Evolutionary conservation across 441 rosid genomes (phyloP).

Genomic region (Geranium incanum): DNA sequence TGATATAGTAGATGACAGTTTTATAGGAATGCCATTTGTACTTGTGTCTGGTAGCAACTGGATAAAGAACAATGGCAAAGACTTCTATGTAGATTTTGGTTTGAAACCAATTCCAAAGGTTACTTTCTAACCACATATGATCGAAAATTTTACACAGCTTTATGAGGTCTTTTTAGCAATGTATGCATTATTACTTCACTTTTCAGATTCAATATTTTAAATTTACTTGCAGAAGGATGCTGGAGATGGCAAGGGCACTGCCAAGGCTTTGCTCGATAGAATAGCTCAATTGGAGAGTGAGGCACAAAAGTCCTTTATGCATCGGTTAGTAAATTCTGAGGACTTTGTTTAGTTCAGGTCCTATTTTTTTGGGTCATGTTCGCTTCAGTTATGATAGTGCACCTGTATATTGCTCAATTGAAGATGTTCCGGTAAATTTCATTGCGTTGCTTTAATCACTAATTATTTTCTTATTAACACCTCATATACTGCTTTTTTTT

Average conservation of each 20-base stretch:
- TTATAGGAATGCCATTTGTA: constrained; percentile 89
- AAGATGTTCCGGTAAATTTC: background rate
- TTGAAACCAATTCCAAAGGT: constrained; percentile 64
- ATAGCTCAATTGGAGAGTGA: constrained; percentile 79
- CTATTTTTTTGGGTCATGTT: background rate
- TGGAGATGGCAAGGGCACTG: constrained; percentile 80
- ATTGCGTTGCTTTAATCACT: constrained; percentile 1
- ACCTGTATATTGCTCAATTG: background rate
- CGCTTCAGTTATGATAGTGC: background rate
- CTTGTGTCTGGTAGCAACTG: constrained; percentile 63
- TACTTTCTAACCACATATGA: constrained; percentile 14
- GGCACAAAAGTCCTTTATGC: constrained; percentile 99
- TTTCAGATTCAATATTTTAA: constrained; percentile 14
- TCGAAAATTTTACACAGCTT: constrained; percentile 1
- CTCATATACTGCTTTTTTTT: constrained; percentile 9
- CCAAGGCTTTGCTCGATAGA: constrained; percentile 63
- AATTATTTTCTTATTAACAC: constrained; percentile 16
- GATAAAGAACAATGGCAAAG: constrained; percentile 73
- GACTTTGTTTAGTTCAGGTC: background rate
- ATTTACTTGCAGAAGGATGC: constrained; percentile 43
- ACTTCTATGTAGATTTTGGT: constrained; percentile 70
- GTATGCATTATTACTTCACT: constrained; percentile 7
- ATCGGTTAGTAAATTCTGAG: constrained; percentile 55
- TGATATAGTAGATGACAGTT: constrained; percentile 64
- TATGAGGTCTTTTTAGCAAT: background rate